These are phyloP conservation scores for Limnanthes douglasii DNA, from an alignment of 345 rosid genomes.

Conservation along the genomic window DNA sequence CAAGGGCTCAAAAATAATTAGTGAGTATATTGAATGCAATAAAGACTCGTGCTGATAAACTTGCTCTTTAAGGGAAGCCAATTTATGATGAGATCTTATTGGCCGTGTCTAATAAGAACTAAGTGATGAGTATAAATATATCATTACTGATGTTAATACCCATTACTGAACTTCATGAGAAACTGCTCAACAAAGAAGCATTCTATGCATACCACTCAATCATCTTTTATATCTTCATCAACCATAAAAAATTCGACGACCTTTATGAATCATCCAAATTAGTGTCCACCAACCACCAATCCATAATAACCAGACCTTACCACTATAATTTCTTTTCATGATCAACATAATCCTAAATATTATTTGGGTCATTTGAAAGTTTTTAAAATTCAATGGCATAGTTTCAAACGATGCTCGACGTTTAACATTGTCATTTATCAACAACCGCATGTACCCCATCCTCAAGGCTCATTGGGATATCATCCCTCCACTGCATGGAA, in stretches of 20 bases:
- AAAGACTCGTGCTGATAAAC: not conserved
- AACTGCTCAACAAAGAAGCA: not conserved
- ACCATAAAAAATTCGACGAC: too few relatives aligned
- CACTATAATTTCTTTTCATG: not conserved
- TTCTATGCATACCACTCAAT: not conserved
- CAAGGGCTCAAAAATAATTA: not conserved
- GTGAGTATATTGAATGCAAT: not conserved
- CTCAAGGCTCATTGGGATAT: not conserved
- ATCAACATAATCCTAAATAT: too few relatives aligned
- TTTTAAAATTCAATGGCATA: too few relatives aligned
- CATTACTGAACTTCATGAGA: not conserved
- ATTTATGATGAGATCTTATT: too few relatives aligned
- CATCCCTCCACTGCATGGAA: not conserved
- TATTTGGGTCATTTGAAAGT: too few relatives aligned
- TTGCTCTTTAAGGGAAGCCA: too few relatives aligned
- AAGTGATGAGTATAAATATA: too few relatives aligned
- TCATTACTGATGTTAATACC: not conserved
- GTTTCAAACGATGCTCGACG: not conserved
- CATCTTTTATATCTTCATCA: too few relatives aligned
- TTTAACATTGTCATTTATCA: not conserved
- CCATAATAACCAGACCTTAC: too few relatives aligned
- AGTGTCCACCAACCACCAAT: not conserved
- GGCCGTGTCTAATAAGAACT: too few relatives aligned
- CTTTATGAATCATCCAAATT: not conserved
- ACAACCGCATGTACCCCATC: not conserved